A percentile compares a stretch with the other conserved stretches of the same genome.
Conservation (phyloP, 305 asterid species). For the Fraxinus sp. region DNA sequence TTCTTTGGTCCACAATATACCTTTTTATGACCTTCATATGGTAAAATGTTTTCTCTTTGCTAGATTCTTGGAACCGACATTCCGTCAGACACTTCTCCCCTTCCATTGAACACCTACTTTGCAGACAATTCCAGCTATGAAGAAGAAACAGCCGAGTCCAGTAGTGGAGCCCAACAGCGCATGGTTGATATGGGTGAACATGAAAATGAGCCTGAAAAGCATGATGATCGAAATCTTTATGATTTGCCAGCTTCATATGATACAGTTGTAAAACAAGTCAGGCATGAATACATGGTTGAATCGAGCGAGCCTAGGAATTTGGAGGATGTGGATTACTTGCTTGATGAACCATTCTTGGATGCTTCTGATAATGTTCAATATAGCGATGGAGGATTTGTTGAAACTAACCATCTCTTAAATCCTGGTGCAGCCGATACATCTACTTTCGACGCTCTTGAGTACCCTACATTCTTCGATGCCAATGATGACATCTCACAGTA, state of each 20-base stretch:
- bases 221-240: conserved; percentile 26
- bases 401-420: conserved; percentile 61
- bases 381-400: conserved; percentile 60
- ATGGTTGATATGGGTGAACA: conserved; percentile 9
- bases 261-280: conserved; percentile 39
- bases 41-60: background rate
- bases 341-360: conserved; percentile 59
- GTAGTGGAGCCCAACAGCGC: conserved; percentile 17
- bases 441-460: conserved; percentile 51
- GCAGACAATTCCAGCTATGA: conserved; percentile 21
- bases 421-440: conserved; percentile 39
- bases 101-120: conserved; percentile 19
- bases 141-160: conserved; percentile 28
- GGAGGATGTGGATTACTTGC: conserved; percentile 57
- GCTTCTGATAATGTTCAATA: conserved; percentile 36
- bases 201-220: conserved; percentile 16
- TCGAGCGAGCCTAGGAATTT: conserved; percentile 48
- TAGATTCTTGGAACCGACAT: conserved; percentile 34
- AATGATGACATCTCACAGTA: conserved; percentile 38
- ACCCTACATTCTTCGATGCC: conserved; percentile 61
- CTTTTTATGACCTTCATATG: background rate
- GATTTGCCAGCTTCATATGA: conserved; percentile 38
- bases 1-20: background rate
- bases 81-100: conserved; percentile 18
- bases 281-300: conserved; percentile 76